These are phyloP conservation scores for bread wheat (Triticum aestivum) DNA, from an alignment of 176 grass and related monocot genomes.

Conservation along the genomic window DNA sequence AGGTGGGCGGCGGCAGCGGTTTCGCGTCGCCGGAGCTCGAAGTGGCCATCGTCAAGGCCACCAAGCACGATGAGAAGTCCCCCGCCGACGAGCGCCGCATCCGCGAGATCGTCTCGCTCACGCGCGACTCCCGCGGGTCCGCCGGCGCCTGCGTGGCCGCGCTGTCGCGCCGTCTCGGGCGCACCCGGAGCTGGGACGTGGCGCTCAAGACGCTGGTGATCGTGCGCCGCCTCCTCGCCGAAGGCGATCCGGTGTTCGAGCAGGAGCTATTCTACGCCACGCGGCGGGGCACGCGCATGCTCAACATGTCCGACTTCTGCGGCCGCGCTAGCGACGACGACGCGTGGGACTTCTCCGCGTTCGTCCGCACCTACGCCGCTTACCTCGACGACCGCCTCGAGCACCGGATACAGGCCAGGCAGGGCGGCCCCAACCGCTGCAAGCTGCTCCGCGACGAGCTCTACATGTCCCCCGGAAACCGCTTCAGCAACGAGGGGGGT, in stretches of 20 bases:
- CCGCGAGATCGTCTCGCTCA: constrained; percentile 74
- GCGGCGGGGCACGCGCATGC: constrained; percentile 67
- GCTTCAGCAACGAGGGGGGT: not conserved
- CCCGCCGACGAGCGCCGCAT: constrained; percentile 78
- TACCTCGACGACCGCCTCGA: constrained; percentile 81
- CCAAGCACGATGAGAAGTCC: constrained; percentile 70
- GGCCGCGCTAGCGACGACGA: constrained; percentile 49
- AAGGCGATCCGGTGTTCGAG: constrained; percentile 58
- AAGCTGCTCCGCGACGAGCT: constrained; percentile 34
- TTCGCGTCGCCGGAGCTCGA: constrained; percentile 62
- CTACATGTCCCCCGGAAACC: constrained; percentile 20
- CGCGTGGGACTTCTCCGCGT: constrained; percentile 79
- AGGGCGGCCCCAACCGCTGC: not conserved
- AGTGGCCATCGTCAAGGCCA: constrained; percentile 85
- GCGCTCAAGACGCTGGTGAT: constrained; percentile 86
- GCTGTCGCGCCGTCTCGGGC: constrained; percentile 62
- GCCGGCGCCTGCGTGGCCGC: constrained; percentile 47
- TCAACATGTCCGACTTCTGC: constrained; percentile 84
- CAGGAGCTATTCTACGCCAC: constrained; percentile 72
- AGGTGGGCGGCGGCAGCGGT: constrained; percentile 48
- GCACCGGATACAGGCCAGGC: constrained; percentile 45
- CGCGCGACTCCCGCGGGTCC: constrained; percentile 52
- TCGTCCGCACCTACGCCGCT: constrained; percentile 75
- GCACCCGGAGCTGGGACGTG: constrained; percentile 71
- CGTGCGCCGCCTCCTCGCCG: constrained; percentile 77